Evolutionary conservation across 2,329 filamentous ascomycete species (phyloP), one percentile per base, ranked within the genome.

Genomic region (Fusarium nisikadoi): DNA sequence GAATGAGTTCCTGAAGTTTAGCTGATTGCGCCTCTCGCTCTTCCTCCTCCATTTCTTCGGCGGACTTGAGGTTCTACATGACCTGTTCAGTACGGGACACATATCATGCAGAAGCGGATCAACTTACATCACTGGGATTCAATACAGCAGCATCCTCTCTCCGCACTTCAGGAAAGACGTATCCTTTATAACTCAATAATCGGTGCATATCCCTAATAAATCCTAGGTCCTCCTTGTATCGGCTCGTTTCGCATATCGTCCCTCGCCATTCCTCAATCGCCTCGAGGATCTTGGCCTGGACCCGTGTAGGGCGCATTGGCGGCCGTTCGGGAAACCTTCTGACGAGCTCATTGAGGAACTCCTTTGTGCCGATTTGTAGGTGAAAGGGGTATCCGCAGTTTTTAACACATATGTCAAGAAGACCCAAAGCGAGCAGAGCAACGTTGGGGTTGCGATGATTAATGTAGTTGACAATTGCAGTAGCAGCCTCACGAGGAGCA

Each of bases 341-440:
- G 69, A 99, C 96, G 67, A 99, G 91, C 85, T 99, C 96, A 84
- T 99, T 99, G 77, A 99, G 90, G 78, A 99, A 99, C 79, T 99
- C 96, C 82, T 99, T 99, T 75, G 96, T 98, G 82, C 93, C 95
- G 80, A 99, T 98, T 83, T 99, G 96, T 65, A 99, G 90, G 80
- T 99, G 96, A 83, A 99, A 99, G 2, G 96, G 95, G 81, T 99
- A 99, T 77, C 96, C 96, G 87, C 96, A 99, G 85, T 99, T 99
- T 87, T 99, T 99, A 83, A 98, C 96, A 83, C 96, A 98, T 72
- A 98, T 98, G 81, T 99, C 96, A 80, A 99, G 93, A 75, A 99
- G 90, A 84, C 92, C 91, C 79, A 98, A 88, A 66, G 96, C 95
- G 65, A 98, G 88, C 74, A 99, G 86, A 68, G 95, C 93, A 75